Conservation (phyloP, 2,329 filamentous ascomycete species). For the Verticillium dahliae region DNA sequence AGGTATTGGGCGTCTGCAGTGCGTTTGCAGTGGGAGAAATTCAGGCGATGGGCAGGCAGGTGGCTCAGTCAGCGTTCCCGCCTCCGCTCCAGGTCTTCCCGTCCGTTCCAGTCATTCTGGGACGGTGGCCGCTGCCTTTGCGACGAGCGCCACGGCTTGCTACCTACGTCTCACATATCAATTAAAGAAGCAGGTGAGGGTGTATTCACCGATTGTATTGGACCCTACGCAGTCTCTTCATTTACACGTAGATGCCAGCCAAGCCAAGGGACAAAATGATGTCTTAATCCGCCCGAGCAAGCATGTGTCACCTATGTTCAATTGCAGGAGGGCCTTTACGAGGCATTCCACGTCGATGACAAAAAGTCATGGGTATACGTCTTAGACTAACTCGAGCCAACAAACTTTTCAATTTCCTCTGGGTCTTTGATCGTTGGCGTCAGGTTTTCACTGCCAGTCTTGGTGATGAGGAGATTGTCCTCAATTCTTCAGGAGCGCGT, state of each 20-base stretch:
- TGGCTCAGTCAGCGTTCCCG: neutral
- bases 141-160: too few species aligned
- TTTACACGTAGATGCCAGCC: too few species aligned
- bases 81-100: neutral
- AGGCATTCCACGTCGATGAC: neutral
- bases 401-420: conserved; percentile 50
- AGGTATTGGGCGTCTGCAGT: too few species aligned
- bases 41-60: neutral
- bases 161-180: too few species aligned
- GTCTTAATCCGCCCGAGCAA: too few species aligned
- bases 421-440: conserved; percentile 66
- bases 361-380: neutral
- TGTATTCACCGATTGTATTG: too few species aligned
- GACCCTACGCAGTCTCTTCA: too few species aligned
- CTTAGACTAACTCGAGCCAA: conserved; percentile 6
- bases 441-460: conserved; percentile 63
- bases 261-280: too few species aligned
- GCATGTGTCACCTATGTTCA: too few species aligned
- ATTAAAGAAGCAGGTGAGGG: too few species aligned
- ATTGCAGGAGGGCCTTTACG: neutral
- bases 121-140: too few species aligned
- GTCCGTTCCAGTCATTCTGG: neutral
- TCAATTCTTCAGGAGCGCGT: conserved; percentile 38
- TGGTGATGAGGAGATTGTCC: conserved; percentile 68
- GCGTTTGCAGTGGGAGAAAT: too few species aligned